Evolutionary conservation across 306 rosid species (phyloP).

Genomic region (Acacia crassicarpa): DNA sequence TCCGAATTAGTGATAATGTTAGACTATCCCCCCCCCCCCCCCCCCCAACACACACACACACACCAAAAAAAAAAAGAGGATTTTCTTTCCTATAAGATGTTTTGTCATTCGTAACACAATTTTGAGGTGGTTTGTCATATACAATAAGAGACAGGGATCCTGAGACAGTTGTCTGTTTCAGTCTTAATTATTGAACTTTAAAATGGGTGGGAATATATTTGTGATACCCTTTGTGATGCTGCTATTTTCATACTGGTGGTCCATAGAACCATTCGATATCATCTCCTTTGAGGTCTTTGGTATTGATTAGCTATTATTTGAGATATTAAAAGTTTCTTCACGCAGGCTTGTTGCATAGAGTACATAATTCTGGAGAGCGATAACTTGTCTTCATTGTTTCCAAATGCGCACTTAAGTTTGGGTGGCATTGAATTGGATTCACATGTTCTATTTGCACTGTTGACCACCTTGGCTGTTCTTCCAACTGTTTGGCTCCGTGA

Average conservation of each 20-base stretch:
- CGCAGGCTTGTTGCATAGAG: slow-evolving; percentile 93
- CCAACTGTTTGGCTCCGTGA: slow-evolving; percentile 97
- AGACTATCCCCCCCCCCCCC: no score
- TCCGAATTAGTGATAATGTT: neutral
- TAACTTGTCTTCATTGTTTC: slow-evolving; percentile 89
- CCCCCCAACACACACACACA: no score
- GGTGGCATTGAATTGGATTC: slow-evolving; percentile 57
- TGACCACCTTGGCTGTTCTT: slow-evolving; percentile 88
- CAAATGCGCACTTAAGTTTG: slow-evolving; percentile 69
- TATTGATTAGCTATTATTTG: slow-evolving; percentile 22
- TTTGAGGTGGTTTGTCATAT: neutral
- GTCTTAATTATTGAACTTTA: neutral
- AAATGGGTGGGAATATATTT: neutral
- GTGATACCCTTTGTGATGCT: neutral
- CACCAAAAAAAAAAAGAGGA: no score
- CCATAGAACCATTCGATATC: neutral
- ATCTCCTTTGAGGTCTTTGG: neutral
- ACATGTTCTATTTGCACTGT: slow-evolving; percentile 65
- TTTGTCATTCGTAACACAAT: neutral
- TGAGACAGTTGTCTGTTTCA: neutral
- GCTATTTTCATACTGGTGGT: neutral
- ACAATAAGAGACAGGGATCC: neutral
- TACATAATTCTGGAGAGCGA: slow-evolving; percentile 94
- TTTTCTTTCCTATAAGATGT: neutral
- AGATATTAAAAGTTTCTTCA: slow-evolving; percentile 29